Percentiles rank a stretch among this genome's conserved stretches.
Conservation (phyloP, 2,329 filamentous ascomycete species). For the Aspergillus flavus region DNA sequence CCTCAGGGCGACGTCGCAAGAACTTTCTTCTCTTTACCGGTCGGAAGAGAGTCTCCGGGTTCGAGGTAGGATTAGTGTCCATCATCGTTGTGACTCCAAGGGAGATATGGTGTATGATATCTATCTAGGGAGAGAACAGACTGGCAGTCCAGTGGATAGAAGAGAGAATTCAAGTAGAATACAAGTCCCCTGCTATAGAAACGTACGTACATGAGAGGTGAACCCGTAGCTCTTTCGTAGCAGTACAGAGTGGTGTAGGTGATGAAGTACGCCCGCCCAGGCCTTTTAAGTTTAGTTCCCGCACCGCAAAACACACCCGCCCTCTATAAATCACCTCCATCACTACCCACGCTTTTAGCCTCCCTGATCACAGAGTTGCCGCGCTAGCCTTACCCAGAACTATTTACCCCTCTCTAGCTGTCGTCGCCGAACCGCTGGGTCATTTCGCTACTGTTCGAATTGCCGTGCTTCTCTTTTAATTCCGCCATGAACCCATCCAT, state of each 20-base stretch:
- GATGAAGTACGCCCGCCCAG: background rate
- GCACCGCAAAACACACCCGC: slow-evolving; percentile 2
- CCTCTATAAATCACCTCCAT: background rate
- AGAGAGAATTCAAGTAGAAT: background rate
- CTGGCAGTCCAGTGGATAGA: background rate
- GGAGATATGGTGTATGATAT: background rate
- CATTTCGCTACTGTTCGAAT: background rate
- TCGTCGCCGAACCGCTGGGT: background rate
- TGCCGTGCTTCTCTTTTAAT: background rate
- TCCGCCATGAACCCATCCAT: slow-evolving; percentile 46
- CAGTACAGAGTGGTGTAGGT: background rate
- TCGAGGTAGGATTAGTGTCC: slow-evolving; percentile 29
- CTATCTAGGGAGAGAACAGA: background rate
- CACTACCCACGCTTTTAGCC: background rate
- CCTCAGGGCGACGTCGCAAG: slow-evolving; percentile 46
- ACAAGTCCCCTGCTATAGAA: background rate
- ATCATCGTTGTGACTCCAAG: slow-evolving; percentile 21
- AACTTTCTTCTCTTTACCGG: slow-evolving; percentile 55
- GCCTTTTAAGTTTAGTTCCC: slow-evolving; percentile 7
- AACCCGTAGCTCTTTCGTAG: background rate
- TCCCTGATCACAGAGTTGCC: background rate
- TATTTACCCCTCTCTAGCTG: background rate
- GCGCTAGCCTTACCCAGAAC: background rate
- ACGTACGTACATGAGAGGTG: background rate
- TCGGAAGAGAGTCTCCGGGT: slow-evolving; percentile 46